Evolutionary conservation across 345 rosid species (phyloP).

Genomic region (Noccaea bulbosa): DNA sequence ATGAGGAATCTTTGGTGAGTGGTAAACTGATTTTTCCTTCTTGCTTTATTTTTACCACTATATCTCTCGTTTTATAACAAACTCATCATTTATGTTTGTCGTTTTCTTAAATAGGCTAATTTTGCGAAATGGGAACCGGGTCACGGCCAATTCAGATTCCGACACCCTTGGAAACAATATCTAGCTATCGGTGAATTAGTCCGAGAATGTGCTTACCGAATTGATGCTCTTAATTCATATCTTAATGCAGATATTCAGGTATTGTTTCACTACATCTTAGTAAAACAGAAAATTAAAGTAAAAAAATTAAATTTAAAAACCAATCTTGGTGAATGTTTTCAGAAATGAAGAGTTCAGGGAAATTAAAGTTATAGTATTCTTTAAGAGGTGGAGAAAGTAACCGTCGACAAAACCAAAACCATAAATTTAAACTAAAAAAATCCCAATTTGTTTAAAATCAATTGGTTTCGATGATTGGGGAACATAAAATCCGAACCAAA

Average conservation of each 20-base stretch:
- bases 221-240: constrained; percentile 65
- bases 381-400: not conserved
- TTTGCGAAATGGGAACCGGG: constrained; percentile 89
- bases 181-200: constrained; percentile 53
- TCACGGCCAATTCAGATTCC: constrained; percentile 70
- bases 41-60: constrained; percentile 12
- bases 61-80: constrained; percentile 1
- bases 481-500: not conserved
- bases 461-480: not conserved
- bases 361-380: not conserved
- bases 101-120: constrained; percentile 55
- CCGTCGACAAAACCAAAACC: not conserved
- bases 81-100: constrained; percentile 17
- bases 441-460: not conserved
- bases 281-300: not conserved
- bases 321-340: not conserved
- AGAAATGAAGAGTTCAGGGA: not conserved
- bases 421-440: not conserved
- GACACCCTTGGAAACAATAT: constrained; percentile 83
- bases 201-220: constrained; percentile 64
- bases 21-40: constrained; percentile 19
- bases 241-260: constrained; percentile 54
- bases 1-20: constrained; percentile 77
- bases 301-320: not conserved
- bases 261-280: constrained; percentile 1